These are phyloP conservation scores for Aegilops longissima DNA, from an alignment of 176 grass and related monocot genomes.

Conservation along the genomic window DNA sequence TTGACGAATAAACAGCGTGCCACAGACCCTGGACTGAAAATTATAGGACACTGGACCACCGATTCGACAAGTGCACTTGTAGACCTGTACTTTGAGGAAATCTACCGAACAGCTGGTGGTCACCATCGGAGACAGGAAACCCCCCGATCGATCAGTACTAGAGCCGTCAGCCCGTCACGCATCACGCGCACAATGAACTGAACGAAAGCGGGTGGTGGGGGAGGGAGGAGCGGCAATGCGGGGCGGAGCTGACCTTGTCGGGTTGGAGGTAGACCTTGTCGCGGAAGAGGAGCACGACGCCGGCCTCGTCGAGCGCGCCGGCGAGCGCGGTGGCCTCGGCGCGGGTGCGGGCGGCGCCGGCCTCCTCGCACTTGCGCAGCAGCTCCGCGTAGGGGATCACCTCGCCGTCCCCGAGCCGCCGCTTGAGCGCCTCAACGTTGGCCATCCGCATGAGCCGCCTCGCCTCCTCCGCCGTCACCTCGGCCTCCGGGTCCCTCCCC, in stretches of 20 bases:
- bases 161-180: not conserved
- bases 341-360: slow-evolving; percentile 65
- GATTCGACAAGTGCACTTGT: not conserved
- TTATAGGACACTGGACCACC: not conserved
- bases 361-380: slow-evolving; percentile 68
- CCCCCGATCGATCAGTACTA: slow-evolving; percentile 22
- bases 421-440: slow-evolving; percentile 84
- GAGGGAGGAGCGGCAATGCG: not conserved
- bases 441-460: slow-evolving; percentile 77
- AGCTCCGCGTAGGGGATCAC: slow-evolving; percentile 76
- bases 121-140: not conserved
- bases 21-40: not conserved
- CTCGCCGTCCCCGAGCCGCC: slow-evolving; percentile 62
- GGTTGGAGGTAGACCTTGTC: slow-evolving; percentile 96
- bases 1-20: not conserved
- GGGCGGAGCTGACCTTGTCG: slow-evolving; percentile 60
- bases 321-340: slow-evolving; percentile 74
- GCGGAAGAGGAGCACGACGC: slow-evolving; percentile 83
- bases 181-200: not conserved
- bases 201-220: not conserved
- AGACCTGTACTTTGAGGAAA: slow-evolving; percentile 8
- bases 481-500: slow-evolving; percentile 24
- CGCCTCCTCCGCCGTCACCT: slow-evolving; percentile 70
- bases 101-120: not conserved
- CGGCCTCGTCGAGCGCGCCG: slow-evolving; percentile 83